Evolutionary conservation across 23 red algal species (phyloP).

Genomic region (Gracilariopsis chorda): DNA sequence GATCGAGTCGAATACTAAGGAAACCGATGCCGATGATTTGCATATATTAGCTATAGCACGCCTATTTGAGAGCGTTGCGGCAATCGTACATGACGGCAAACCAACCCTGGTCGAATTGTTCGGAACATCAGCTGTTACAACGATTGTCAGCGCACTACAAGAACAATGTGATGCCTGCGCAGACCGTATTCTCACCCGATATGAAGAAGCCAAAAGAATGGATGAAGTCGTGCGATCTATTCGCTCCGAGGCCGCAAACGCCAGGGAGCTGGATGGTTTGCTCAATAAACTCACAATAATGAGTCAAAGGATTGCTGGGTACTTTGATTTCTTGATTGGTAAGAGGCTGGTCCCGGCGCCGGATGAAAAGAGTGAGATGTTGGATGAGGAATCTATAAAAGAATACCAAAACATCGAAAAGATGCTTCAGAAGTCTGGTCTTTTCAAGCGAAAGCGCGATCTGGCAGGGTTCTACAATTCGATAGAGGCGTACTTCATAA

Average conservation of each 20-base stretch:
- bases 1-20: neutral
- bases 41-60: slow-evolving; percentile 75
- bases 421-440: slow-evolving; percentile 19
- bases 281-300: slow-evolving; percentile 80
- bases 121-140: neutral
- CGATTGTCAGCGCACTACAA: slow-evolving; percentile 44
- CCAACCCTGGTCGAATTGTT: neutral
- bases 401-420: neutral
- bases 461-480: slow-evolving; percentile 64
- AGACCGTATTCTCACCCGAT: slow-evolving; percentile 52
- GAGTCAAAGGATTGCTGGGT: slow-evolving; percentile 70
- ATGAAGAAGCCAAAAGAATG: slow-evolving; percentile 48
- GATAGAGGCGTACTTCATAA: slow-evolving; percentile 86
- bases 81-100: slow-evolving; percentile 62
- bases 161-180: slow-evolving; percentile 47
- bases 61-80: slow-evolving; percentile 83
- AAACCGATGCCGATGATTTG: slow-evolving; percentile 40
- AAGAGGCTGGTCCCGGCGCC: neutral
- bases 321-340: slow-evolving; percentile 67
- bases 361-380: neutral
- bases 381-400: neutral
- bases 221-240: slow-evolving; percentile 34
- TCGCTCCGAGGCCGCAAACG: slow-evolving; percentile 39
- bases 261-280: slow-evolving; percentile 69
- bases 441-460: slow-evolving; percentile 28